These are phyloP conservation scores for Solanum commersonii DNA, from an alignment of 257 asterid genomes.

Conservation along the genomic window DNA sequence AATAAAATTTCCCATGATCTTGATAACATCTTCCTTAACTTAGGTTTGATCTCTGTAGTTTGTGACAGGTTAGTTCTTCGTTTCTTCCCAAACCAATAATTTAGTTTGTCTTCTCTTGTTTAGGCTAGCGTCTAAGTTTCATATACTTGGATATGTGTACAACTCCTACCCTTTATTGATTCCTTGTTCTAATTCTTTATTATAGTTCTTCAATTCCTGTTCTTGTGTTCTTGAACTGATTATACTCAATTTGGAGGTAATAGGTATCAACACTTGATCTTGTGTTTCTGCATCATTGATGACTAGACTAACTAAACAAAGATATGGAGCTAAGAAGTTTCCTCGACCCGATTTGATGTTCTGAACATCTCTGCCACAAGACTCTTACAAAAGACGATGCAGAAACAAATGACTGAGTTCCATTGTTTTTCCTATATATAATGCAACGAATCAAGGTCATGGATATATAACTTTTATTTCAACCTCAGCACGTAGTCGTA, in stretches of 20 bases:
- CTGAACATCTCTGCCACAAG: not conserved
- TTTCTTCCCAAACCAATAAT: not conserved
- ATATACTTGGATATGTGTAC: not conserved
- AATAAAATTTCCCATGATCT: not conserved
- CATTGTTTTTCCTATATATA: not conserved
- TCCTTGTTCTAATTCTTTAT: not conserved
- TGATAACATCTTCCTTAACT: not conserved
- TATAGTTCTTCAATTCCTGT: not conserved
- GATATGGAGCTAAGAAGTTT: not conserved
- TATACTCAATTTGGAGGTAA: not conserved
- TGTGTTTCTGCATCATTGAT: not conserved
- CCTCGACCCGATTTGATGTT: not conserved
- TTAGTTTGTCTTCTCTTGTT: not conserved
- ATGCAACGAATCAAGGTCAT: not conserved
- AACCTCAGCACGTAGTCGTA: not conserved
- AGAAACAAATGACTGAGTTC: not conserved
- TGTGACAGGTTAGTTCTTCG: not conserved
- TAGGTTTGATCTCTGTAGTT: not conserved
- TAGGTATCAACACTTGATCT: not conserved
- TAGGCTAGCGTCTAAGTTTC: not conserved
- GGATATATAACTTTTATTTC: not conserved
- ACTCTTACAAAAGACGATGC: not conserved
- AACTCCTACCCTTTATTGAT: not conserved
- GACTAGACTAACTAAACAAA: not conserved
- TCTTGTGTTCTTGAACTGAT: not conserved